Base-by-base conservation (phyloP, 73 alveolate genomes). In the Effrenium voratum region DNA sequence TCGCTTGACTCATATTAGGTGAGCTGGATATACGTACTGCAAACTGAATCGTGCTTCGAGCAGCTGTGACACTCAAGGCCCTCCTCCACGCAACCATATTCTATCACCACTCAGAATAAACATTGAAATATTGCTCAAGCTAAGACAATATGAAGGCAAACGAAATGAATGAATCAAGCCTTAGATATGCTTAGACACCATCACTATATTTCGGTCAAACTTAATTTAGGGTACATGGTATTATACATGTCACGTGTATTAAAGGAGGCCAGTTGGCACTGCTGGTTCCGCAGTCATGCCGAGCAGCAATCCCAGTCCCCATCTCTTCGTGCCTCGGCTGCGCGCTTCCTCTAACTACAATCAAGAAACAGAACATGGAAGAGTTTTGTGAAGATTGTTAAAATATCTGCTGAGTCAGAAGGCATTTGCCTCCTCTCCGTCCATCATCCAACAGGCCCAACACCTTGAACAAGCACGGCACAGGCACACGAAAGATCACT, bases 231-330 rank as follows among this genome's bases (percentile, higher is more conserved):
- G 19, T 19, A 52, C 19, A 19, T 8, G 8, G 19, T 12, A 19
- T 12, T 8, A 52, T 52, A 19, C 63, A 52, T 12, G 26, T 19
- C 63, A 8, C 26, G 19, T 12, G 19, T 19, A 52, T 52, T 52
- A 8, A 52, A 52, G 19, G 63, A 8, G 26, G 19, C 19, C 26
- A 52, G 63, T 19, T 52, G 26, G 8, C 8, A 52, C 63, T 52
- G 8, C 63, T 8, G 19, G 19, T 52, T 19, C 8, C 63, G 26
- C 19, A 8, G 19, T 19, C 63, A 52, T 19, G 88, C 88, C 57
- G n/a, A 45, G 88, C 41, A 24, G 30, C 94, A 85, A 30, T 85
- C 94, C 94, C 94, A 85, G 44, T 85, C 94, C 3, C 94, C 94
- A 38, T 85, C 94, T 63, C 94, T 85, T 57, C 94, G 82, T 16